Conservation (phyloP, 441 rosid genomes). For the Syzygium syzygioides region DNA sequence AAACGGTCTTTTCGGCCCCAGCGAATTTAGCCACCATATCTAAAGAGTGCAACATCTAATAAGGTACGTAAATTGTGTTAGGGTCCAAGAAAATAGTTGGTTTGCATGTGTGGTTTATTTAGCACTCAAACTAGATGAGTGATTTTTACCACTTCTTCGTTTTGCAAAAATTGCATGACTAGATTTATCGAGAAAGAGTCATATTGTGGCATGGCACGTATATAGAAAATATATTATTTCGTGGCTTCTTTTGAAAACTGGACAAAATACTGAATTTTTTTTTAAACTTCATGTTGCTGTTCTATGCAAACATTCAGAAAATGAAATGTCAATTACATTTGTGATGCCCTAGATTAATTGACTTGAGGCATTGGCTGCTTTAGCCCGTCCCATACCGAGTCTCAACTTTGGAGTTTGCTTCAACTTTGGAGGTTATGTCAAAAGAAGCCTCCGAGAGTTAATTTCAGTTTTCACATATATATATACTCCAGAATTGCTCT, state of each 20-base stretch:
- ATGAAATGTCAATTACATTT: background rate
- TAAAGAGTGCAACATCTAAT: background rate
- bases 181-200: background rate
- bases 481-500: no score
- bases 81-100: background rate
- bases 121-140: background rate
- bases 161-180: background rate
- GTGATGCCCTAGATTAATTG: no score
- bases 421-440: no score
- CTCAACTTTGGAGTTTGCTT: no score
- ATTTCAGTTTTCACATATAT: no score
- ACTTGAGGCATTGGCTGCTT: no score
- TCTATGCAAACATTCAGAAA: background rate
- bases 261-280: background rate
- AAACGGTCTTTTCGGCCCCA: background rate
- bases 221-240: background rate
- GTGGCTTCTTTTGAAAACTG: background rate
- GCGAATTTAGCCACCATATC: background rate
- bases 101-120: background rate
- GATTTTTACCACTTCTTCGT: no score
- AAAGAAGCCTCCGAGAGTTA: no score
- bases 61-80: background rate
- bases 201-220: background rate
- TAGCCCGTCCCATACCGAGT: no score
- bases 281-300: background rate